Conservation (phyloP, 1,284 basidiomycete genomes). For the Ceratobasidium sp. region DNA sequence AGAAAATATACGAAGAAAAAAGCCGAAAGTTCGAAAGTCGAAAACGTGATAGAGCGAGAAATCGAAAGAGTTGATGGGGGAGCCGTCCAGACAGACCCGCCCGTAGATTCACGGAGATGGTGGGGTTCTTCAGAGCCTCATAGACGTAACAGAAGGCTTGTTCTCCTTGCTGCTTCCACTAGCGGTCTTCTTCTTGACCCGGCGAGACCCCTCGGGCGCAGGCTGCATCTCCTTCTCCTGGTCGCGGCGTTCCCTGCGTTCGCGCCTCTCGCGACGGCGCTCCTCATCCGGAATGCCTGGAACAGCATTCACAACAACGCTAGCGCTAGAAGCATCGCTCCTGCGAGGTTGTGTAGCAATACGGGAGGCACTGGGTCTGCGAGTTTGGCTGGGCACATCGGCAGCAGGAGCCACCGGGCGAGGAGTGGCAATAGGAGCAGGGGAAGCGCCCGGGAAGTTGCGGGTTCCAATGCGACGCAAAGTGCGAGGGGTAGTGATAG, state of each 20-base stretch:
- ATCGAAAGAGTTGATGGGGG: not conserved
- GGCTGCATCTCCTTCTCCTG: slow-evolving; percentile 10
- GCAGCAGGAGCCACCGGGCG: not conserved
- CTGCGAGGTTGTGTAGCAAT: slow-evolving; percentile 18
- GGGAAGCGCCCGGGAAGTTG: slow-evolving; percentile 14
- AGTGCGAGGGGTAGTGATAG: slow-evolving; percentile 17
- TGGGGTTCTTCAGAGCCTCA: slow-evolving; percentile 25
- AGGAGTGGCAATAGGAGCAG: not conserved
- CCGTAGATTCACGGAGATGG: slow-evolving; percentile 3
- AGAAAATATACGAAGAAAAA: slow-evolving; percentile 35
- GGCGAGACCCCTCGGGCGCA: not conserved
- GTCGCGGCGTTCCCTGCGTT: slow-evolving; percentile 26
- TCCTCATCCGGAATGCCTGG: not conserved
- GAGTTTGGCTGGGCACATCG: not conserved
- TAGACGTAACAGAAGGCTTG: slow-evolving; percentile 16
- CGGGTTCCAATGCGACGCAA: slow-evolving; percentile 33
- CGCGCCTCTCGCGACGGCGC: slow-evolving; percentile 26
- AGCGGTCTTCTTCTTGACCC: slow-evolving; percentile 14
- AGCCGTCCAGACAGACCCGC: slow-evolving; percentile 35
- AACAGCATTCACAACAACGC: not conserved
- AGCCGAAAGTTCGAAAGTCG: slow-evolving; percentile 27
- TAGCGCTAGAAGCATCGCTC: not conserved
- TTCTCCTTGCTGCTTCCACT: slow-evolving; percentile 4
- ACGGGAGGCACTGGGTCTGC: not conserved
- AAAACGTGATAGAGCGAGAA: not conserved